Evolutionary conservation across 1,284 basidiomycete genomes (phyloP).

Genomic region (Inonotus hispidus): DNA sequence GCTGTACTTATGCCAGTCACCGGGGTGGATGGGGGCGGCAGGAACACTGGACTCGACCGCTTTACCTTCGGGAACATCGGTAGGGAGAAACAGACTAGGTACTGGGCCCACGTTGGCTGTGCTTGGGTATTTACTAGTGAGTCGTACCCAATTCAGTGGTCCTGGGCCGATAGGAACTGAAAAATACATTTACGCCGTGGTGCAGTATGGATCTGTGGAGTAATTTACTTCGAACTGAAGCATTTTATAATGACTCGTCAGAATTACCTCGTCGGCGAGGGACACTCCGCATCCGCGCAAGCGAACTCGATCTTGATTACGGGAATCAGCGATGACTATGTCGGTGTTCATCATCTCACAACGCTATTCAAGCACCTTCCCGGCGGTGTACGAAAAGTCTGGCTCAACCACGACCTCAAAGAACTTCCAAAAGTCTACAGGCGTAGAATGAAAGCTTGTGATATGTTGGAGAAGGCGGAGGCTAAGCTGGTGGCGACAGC

Average conservation of each 20-base stretch:
- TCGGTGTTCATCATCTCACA: conserved; percentile 60
- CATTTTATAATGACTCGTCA: conserved; percentile 83
- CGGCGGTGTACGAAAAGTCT: conserved; percentile 83
- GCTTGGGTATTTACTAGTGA: conserved; percentile 71
- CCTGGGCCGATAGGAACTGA: background rate
- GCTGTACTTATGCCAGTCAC: conserved; percentile 64
- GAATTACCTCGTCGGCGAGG: conserved; percentile 71
- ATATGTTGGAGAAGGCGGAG: conserved; percentile 84
- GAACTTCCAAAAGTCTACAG: conserved; percentile 82
- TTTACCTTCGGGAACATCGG: conserved; percentile 83
- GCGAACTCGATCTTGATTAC: conserved; percentile 88
- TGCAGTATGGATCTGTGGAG: conserved; percentile 78
- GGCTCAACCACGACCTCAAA: conserved; percentile 86
- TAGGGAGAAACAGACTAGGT: conserved; percentile 46
- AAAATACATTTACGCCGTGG: background rate
- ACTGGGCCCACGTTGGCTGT: conserved; percentile 71
- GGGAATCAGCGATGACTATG: conserved; percentile 78
- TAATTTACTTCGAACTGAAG: conserved; percentile 75
- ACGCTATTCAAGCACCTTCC: conserved; percentile 71
- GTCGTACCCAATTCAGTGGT: conserved; percentile 26
- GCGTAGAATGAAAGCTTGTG: conserved; percentile 66
- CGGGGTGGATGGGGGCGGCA: conserved; percentile 46
- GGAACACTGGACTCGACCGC: conserved; percentile 58
- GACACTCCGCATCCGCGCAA: conserved; percentile 72
- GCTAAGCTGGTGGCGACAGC: conserved; percentile 71